Evolutionary conservation across 257 asterid genomes (phyloP).

Genomic region (Lantana camara): DNA sequence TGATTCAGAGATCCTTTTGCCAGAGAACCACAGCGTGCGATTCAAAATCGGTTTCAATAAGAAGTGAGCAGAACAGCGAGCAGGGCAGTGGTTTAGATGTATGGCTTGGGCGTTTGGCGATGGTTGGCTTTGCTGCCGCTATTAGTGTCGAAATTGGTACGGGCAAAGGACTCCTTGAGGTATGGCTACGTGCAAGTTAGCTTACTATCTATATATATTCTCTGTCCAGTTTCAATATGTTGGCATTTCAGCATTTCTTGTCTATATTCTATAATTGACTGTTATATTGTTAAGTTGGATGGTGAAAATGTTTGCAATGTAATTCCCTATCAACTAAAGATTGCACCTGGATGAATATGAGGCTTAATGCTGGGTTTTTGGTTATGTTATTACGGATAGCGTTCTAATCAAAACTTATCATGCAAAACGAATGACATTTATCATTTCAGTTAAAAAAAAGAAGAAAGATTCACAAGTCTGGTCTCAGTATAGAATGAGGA

Average conservation of each 20-base stretch:
- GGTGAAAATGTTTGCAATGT: background rate
- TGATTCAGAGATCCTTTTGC: constrained; percentile 35
- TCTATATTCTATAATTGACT: background rate
- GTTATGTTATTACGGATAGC: background rate
- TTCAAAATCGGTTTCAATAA: constrained; percentile 45
- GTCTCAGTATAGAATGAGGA: no score
- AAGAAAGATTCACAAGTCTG: background rate
- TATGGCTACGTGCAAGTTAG: background rate
- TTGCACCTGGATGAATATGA: no score
- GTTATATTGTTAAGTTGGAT: background rate
- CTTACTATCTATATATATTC: no score
- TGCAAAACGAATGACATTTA: no score
- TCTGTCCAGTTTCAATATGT: background rate
- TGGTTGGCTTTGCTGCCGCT: constrained; percentile 82
- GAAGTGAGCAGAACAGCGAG: constrained; percentile 77
- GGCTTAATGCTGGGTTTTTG: background rate
- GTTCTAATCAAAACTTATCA: no score
- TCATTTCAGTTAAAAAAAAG: background rate
- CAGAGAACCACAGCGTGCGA: constrained; percentile 27
- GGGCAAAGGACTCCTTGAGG: constrained; percentile 81
- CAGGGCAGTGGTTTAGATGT: constrained; percentile 64
- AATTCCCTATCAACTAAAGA: background rate
- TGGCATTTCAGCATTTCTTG: background rate
- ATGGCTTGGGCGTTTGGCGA: constrained; percentile 89
- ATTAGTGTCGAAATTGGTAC: constrained; percentile 72